Evolutionary conservation across 352 stramenopile genomes (phyloP).

Genomic region (Pythium insidiosum): DNA sequence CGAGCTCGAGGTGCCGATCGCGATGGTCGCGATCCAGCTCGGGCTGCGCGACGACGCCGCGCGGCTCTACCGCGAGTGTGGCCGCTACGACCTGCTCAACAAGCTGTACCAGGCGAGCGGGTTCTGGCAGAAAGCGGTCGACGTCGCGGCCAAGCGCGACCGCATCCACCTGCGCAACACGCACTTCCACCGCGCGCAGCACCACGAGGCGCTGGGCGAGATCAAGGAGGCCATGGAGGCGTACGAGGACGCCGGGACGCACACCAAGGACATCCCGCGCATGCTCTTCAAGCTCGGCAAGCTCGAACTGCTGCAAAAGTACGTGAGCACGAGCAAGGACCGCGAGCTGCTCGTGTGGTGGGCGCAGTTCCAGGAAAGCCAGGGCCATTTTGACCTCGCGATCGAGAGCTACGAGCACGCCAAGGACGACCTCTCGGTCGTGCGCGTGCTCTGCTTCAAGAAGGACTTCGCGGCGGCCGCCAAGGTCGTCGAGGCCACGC

Average conservation of each 20-base stretch:
- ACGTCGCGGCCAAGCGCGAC: slow-evolving; percentile 84
- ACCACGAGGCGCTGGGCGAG: slow-evolving; percentile 86
- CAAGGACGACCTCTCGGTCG: slow-evolving; percentile 85
- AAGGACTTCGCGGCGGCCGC: slow-evolving; percentile 81
- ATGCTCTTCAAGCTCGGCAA: slow-evolving; percentile 90
- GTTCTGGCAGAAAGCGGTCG: slow-evolving; percentile 87
- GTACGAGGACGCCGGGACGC: slow-evolving; percentile 87
- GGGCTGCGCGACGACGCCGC: slow-evolving; percentile 88
- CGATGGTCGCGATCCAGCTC: slow-evolving; percentile 90
- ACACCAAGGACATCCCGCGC: slow-evolving; percentile 87
- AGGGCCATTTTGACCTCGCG: slow-evolving; percentile 82
- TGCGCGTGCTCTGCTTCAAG: slow-evolving; percentile 89
- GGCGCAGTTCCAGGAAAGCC: slow-evolving; percentile 90
- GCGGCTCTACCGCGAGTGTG: slow-evolving; percentile 87
- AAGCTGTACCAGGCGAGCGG: slow-evolving; percentile 87
- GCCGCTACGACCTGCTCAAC: slow-evolving; percentile 90
- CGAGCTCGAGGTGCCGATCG: slow-evolving; percentile 78
- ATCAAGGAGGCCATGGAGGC: slow-evolving; percentile 88
- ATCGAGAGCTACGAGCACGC: slow-evolving; percentile 85
- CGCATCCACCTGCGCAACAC: slow-evolving; percentile 90
- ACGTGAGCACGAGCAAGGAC: slow-evolving; percentile 85
- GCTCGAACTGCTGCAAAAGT: slow-evolving; percentile 88
- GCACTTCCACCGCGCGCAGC: slow-evolving; percentile 82
- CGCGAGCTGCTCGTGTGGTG: slow-evolving; percentile 88
- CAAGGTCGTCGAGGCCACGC: slow-evolving; percentile 78